A percentile compares a stretch with the other conserved stretches of the same genome.
Conservation (phyloP, 495 filamentous ascomycete genomes). For the Xylaria grammica region DNA sequence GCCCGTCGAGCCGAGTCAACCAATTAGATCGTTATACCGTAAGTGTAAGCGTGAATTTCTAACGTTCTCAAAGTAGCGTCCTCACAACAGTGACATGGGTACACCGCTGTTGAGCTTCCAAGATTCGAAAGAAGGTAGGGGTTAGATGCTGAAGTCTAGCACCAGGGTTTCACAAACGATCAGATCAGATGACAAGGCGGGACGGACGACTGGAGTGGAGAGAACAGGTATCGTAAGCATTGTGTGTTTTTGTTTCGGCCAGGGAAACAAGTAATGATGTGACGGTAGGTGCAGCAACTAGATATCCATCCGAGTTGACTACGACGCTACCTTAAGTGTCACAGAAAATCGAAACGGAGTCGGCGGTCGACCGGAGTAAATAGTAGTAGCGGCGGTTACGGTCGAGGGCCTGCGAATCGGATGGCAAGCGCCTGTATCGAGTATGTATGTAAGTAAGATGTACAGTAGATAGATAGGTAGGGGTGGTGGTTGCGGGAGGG, state of each 20-base stretch:
- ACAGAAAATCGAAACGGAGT: conserved; percentile 17
- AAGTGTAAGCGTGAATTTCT: conserved; percentile 46
- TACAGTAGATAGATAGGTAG: neutral
- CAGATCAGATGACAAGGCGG: conserved; percentile 59
- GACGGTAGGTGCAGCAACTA: conserved; percentile 46
- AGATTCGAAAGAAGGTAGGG: conserved; percentile 48
- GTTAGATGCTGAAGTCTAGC: conserved; percentile 50
- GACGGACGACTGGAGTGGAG: conserved; percentile 62
- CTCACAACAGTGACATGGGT: conserved; percentile 38
- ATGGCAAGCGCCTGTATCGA: neutral
- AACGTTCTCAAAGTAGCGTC: conserved; percentile 44
- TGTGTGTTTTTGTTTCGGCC: conserved; percentile 48
- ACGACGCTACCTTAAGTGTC: conserved; percentile 39
- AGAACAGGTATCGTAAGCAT: conserved; percentile 54
- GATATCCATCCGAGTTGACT: conserved; percentile 40
- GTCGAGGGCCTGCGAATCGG: conserved; percentile 13
- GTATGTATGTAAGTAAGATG: conserved; percentile 23
- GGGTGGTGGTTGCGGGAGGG: neutral
- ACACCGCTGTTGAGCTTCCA: conserved; percentile 36
- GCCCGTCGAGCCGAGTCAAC: conserved; percentile 58
- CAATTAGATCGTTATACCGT: conserved; percentile 51
- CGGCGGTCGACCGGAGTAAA: neutral
- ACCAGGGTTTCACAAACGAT: conserved; percentile 57
- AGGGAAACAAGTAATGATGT: conserved; percentile 36
- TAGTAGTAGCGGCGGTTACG: conserved; percentile 16